Conservation (phyloP, 2,329 filamentous ascomycete genomes). For the Aureobasidium sp. region DNA sequence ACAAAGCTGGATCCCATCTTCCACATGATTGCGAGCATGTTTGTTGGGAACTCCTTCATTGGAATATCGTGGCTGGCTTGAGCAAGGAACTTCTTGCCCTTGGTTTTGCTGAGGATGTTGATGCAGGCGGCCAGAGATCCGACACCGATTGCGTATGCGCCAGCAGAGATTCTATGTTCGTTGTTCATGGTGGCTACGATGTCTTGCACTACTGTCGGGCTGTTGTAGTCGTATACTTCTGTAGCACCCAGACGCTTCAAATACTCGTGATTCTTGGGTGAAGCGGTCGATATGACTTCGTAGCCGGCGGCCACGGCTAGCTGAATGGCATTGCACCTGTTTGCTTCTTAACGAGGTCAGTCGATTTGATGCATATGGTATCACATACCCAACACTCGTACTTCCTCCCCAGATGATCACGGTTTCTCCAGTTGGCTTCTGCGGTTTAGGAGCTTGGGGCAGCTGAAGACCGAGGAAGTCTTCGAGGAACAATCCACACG, state of each 20-base stretch:
- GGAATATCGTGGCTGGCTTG: conserved; percentile 3
- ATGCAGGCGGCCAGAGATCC: not conserved
- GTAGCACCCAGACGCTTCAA: conserved; percentile 37
- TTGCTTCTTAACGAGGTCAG: not conserved
- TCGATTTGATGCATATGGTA: not conserved
- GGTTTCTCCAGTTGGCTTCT: not conserved
- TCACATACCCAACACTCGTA: conserved; percentile 32
- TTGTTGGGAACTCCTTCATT: not conserved
- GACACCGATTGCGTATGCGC: conserved; percentile 1
- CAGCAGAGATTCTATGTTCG: not conserved
- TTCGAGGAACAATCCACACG: conserved; percentile 15
- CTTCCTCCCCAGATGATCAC: conserved; percentile 45
- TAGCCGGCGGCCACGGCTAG: conserved; percentile 37
- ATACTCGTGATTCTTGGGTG: conserved; percentile 35
- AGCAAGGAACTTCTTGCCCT: conserved; percentile 8
- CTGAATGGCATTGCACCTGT: conserved; percentile 35
- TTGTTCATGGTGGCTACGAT: conserved; percentile 14
- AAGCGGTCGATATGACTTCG: conserved; percentile 37
- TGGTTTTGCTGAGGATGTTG: not conserved
- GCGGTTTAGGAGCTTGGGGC: not conserved
- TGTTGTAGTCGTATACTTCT: conserved; percentile 39
- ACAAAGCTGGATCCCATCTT: not conserved
- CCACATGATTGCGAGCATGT: not conserved
- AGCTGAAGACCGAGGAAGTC: conserved; percentile 13
- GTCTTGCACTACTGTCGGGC: conserved; percentile 25